Conservation (phyloP, 495 filamentous ascomycete species). For the Penicillium diatomitis region DNA sequence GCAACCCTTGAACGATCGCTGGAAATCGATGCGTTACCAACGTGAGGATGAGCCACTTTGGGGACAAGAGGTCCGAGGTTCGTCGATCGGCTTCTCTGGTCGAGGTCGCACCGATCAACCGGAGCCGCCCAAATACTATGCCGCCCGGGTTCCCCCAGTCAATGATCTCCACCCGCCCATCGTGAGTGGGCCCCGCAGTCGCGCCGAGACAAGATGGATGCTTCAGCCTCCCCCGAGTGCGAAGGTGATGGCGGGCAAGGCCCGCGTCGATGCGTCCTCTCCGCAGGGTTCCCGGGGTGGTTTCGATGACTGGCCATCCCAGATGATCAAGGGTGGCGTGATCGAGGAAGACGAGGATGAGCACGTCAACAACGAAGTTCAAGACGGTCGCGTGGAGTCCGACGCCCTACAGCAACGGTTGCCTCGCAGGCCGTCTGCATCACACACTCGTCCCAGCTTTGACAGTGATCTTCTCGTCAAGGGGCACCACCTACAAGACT, state of each 20-base stretch:
- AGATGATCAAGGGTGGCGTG: constrained; percentile 1
- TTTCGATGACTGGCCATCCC: constrained; percentile 7
- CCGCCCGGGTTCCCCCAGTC: constrained; percentile 64
- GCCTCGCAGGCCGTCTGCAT: constrained; percentile 16
- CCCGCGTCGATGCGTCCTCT: constrained; percentile 34
- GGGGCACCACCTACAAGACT: constrained; percentile 20
- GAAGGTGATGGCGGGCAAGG: constrained; percentile 79
- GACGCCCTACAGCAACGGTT: constrained; percentile 4
- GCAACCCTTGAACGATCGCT: constrained; percentile 45
- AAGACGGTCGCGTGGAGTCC: constrained; percentile 5
- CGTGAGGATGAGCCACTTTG: constrained; percentile 79
- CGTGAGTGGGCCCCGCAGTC: constrained; percentile 62
- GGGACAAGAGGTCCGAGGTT: constrained; percentile 47
- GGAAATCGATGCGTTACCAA: constrained; percentile 68
- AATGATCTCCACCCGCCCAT: constrained; percentile 84
- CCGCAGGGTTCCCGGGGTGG: constrained; percentile 12
- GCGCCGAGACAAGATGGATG: constrained; percentile 76
- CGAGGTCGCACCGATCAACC: constrained; percentile 31
- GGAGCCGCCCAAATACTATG: constrained; percentile 49
- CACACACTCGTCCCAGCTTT: constrained; percentile 9
- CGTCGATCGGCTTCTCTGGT: constrained; percentile 45
- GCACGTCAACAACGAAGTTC: constrained; percentile 3
- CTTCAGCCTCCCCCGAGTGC: constrained; percentile 77
- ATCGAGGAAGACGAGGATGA: constrained; percentile 1
- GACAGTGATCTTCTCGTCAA: constrained; percentile 17